Percentiles rank a stretch among this genome's conserved stretches.
phyloP scores from a whole-genome alignment of 805 yeast genomes.

The Yarrowia divulgata region DNA sequence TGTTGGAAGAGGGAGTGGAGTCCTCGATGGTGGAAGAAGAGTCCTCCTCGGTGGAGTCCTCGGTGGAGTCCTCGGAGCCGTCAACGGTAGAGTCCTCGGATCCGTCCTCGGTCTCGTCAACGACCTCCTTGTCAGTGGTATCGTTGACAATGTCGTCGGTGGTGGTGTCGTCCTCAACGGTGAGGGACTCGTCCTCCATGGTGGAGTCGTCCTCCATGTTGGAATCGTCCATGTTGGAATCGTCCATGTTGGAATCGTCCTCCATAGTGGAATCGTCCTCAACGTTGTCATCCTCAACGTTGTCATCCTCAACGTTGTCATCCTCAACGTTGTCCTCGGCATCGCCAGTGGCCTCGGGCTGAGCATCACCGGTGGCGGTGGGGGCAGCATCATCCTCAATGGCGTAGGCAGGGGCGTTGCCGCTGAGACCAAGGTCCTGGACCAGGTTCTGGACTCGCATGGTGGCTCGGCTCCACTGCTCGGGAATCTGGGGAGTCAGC shows the following conservation, averaged over 20 bases:
- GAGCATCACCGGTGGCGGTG: conserved; percentile 2
- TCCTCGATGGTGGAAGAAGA: background rate
- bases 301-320: background rate
- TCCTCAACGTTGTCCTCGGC: background rate
- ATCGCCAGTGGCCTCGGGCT: conserved; percentile 6
- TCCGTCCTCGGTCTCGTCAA: background rate
- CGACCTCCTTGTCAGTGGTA: conserved; percentile 5
- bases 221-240: background rate
- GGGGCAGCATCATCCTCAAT: background rate
- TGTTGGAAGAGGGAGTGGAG: background rate
- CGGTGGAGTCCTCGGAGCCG: background rate
- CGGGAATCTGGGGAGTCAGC: conserved; percentile 10
- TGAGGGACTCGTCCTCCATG: background rate
- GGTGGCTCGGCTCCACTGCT: conserved; percentile 35
- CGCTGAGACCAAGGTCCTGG: conserved; percentile 18
- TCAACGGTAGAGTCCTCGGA: background rate
- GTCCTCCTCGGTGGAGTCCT: background rate
- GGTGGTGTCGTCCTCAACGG: background rate
- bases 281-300: background rate
- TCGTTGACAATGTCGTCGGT: background rate
- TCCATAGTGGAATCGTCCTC: background rate
- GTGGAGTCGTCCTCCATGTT: background rate
- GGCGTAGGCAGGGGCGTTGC: conserved; percentile 22
- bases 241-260: background rate
- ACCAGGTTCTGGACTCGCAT: conserved; percentile 17